Evolutionary conservation across 2,329 filamentous ascomycete genomes (phyloP).

Genomic region (Trichoderma asperellum): DNA sequence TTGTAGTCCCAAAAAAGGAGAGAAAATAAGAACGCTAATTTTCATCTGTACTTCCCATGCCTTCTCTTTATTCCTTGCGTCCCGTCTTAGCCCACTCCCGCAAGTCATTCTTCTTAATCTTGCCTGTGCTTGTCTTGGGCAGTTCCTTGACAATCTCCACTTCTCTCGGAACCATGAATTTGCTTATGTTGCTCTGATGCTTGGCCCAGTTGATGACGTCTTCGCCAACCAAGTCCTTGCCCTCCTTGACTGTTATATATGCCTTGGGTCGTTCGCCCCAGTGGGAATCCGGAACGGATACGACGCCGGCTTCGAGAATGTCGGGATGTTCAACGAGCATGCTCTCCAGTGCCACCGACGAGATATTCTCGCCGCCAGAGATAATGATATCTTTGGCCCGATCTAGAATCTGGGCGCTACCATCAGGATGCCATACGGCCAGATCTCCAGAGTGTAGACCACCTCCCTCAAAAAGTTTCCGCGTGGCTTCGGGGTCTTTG

Average conservation of each 20-base stretch:
- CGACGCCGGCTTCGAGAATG: conserved; percentile 88
- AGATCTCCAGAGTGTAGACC: conserved; percentile 88
- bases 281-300: conserved; percentile 82
- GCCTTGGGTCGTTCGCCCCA: conserved; percentile 98
- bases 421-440: conserved; percentile 90
- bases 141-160: conserved; percentile 82
- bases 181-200: conserved; percentile 76
- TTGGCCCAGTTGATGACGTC: conserved; percentile 88
- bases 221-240: conserved; percentile 52
- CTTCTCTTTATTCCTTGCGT: conserved; percentile 29
- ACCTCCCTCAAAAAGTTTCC: conserved; percentile 84
- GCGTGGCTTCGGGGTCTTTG: conserved; percentile 84
- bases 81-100: conserved; percentile 71
- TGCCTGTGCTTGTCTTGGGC: conserved; percentile 96
- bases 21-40: neutral
- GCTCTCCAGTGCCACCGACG: conserved; percentile 85
- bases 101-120: conserved; percentile 93
- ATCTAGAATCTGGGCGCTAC: conserved; percentile 88
- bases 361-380: conserved; percentile 96
- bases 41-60: too few species aligned
- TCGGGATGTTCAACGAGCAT: conserved; percentile 88
- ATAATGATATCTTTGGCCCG: conserved; percentile 98
- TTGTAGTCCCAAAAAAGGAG: neutral
- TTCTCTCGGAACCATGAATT: conserved; percentile 81
- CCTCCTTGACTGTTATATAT: conserved; percentile 79